Evolutionary conservation across 2,329 filamentous ascomycete species (phyloP).

Genomic region (Aspergillus sp.): DNA sequence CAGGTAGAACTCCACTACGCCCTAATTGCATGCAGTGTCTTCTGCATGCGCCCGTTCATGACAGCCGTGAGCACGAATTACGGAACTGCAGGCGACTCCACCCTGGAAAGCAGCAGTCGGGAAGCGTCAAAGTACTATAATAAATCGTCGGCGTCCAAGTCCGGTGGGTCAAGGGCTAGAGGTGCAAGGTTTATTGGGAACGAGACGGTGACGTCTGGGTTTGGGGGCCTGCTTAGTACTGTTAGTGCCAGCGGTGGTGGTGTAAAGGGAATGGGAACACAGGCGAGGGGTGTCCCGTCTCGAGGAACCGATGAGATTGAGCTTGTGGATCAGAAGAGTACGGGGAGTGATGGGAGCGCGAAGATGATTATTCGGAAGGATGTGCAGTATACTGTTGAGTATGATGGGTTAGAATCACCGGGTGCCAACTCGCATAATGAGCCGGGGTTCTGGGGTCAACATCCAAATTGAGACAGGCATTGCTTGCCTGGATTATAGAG

Average conservation of each 20-base stretch:
- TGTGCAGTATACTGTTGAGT: conserved; percentile 31
- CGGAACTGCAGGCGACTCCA: conserved; percentile 33
- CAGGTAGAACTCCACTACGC: conserved; percentile 38
- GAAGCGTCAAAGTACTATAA: conserved; percentile 12
- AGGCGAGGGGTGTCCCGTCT: not conserved
- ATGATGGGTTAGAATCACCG: conserved; percentile 14
- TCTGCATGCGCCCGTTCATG: conserved; percentile 39
- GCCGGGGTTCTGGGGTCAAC: not conserved
- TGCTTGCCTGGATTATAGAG: not conserved
- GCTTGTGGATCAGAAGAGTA: conserved; percentile 10
- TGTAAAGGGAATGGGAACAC: not conserved
- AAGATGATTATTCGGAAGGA: conserved; percentile 38
- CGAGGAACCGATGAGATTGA: conserved; percentile 10
- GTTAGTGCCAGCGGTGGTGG: not conserved
- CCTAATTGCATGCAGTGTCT: conserved; percentile 38
- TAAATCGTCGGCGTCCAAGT: conserved; percentile 18
- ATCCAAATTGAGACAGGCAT: not conserved
- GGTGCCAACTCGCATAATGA: not conserved
- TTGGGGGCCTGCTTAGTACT: not conserved
- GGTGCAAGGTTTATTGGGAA: not conserved
- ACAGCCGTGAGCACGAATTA: conserved; percentile 38
- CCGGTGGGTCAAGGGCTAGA: conserved; percentile 7
- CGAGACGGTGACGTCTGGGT: not conserved
- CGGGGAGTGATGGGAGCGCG: conserved; percentile 16
- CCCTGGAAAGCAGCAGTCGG: conserved; percentile 26